These are phyloP conservation scores for Suillus discolor DNA, from an alignment of 768 basidiomycete genomes.

Conservation along the genomic window DNA sequence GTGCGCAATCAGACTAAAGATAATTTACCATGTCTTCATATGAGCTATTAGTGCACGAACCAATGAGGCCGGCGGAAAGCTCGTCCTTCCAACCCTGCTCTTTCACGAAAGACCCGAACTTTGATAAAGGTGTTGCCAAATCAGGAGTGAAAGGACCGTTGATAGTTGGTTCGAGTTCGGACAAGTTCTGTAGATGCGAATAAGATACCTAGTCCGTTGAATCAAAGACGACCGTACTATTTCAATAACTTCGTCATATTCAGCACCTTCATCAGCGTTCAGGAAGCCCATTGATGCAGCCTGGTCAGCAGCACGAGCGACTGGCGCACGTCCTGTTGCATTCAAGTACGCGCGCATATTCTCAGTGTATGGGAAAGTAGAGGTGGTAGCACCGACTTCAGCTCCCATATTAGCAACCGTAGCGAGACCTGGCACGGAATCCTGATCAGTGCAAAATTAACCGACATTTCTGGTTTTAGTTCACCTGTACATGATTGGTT, in stretches of 20 bases:
- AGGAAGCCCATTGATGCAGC: conserved; percentile 82
- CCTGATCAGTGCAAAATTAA: conserved; percentile 3
- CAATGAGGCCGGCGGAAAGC: conserved; percentile 89
- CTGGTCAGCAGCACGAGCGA: conserved; percentile 83
- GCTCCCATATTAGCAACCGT: conserved; percentile 99
- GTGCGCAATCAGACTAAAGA: not conserved
- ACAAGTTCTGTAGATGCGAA: conserved; percentile 63
- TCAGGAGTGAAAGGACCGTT: conserved; percentile 99
- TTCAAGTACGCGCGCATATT: conserved; percentile 89
- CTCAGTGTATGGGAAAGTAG: conserved; percentile 93
- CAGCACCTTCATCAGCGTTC: conserved; percentile 79
- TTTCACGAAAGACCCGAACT: conserved; percentile 78
- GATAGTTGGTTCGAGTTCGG: conserved; percentile 86
- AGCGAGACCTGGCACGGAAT: conserved; percentile 62
- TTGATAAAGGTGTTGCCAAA: conserved; percentile 89
- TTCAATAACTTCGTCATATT: conserved; percentile 95
- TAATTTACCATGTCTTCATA: conserved; percentile 87
- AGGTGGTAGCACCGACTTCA: conserved; percentile 99
- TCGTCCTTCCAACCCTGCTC: conserved; percentile 94
- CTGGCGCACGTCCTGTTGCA: conserved; percentile 86
- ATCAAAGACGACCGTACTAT: conserved; percentile 56
- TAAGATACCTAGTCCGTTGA: conserved; percentile 4
- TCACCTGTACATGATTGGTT: conserved; percentile 91
- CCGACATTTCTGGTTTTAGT: conserved; percentile 8
- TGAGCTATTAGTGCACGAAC: conserved; percentile 99